A percentile compares a stretch with the other conserved stretches of the same genome.
phyloP scores from a whole-genome alignment of 768 basidiomycete genomes.

The Phanerochaete sordida region DNA sequence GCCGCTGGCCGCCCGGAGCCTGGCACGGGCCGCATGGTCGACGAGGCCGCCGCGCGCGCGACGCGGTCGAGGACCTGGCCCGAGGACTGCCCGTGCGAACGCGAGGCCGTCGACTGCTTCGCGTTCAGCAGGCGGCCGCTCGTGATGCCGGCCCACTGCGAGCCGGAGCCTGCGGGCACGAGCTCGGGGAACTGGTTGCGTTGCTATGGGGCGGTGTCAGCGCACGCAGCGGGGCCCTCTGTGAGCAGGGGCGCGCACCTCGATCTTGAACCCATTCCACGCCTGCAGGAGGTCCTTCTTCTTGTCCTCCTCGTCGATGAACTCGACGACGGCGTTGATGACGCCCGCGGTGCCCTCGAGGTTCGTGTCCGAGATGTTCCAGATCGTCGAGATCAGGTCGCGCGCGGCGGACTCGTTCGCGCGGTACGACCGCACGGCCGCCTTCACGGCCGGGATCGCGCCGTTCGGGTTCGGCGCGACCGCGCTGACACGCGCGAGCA shows the following conservation, averaged over 20 bases:
- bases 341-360: slow-evolving; percentile 75
- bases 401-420: slow-evolving; percentile 73
- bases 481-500: slow-evolving; percentile 59
- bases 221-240: background rate
- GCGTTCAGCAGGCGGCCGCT: slow-evolving; percentile 82
- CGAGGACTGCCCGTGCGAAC: slow-evolving; percentile 53
- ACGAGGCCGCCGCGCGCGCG: slow-evolving; percentile 64
- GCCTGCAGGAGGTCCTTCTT: slow-evolving; percentile 67
- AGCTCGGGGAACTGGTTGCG: slow-evolving; percentile 84
- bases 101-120: slow-evolving; percentile 66
- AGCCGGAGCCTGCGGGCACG: slow-evolving; percentile 49
- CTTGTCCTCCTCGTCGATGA: slow-evolving; percentile 84
- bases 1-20: slow-evolving; percentile 23
- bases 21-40: slow-evolving; percentile 33
- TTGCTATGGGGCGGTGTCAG: slow-evolving; percentile 48
- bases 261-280: slow-evolving; percentile 82
- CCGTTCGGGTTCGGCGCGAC: slow-evolving; percentile 54
- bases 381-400: slow-evolving; percentile 87
- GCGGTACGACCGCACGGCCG: slow-evolving; percentile 77
- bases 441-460: slow-evolving; percentile 61
- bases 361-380: slow-evolving; percentile 66
- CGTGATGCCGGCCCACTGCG: slow-evolving; percentile 75
- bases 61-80: slow-evolving; percentile 84
- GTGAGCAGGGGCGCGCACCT: slow-evolving; percentile 43
- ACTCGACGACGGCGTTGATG: slow-evolving; percentile 68